Conservation (phyloP, 257 asterid genomes). For the Plantago elongata region DNA sequence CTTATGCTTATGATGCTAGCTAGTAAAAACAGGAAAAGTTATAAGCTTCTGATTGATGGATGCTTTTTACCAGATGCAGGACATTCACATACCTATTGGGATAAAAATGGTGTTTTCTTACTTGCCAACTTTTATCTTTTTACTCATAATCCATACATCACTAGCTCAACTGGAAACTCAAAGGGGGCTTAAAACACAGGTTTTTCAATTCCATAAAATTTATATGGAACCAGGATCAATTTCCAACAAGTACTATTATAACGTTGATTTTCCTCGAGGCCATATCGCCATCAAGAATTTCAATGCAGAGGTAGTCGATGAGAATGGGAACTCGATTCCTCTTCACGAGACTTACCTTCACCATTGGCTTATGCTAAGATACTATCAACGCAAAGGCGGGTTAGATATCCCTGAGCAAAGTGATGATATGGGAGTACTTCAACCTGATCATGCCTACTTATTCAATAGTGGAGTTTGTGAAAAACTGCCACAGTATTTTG, state of each 20-base stretch:
- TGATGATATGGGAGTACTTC: conserved; percentile 16
- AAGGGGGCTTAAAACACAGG: conserved; percentile 41
- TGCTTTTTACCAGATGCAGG: conserved; percentile 16
- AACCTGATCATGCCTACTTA: conserved; percentile 25
- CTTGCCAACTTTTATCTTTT: conserved; percentile 28
- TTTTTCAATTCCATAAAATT: conserved; percentile 50
- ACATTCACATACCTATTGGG: neutral
- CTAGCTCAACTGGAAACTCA: conserved; percentile 22
- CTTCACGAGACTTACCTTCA: conserved; percentile 76
- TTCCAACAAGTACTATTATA: conserved; percentile 37
- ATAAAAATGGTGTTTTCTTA: conserved; percentile 29
- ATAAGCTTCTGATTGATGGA: too few species aligned
- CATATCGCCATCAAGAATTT: conserved; percentile 68
- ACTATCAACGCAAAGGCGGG: conserved; percentile 34
- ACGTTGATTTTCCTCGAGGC: conserved; percentile 59
- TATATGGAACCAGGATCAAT: conserved; percentile 62
- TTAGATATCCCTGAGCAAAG: conserved; percentile 1
- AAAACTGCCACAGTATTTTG: conserved; percentile 53
- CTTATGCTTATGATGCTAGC: too few species aligned
- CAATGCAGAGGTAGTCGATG: conserved; percentile 60
- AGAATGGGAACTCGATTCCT: conserved; percentile 50
- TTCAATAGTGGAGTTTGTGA: conserved; percentile 58
- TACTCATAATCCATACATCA: conserved; percentile 17
- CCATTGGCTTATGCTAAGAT: conserved; percentile 59
- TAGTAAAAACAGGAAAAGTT: too few species aligned